Percentiles rank a stretch among this genome's conserved stretches.
Evolutionary conservation across 1,139 yeast species (phyloP).

Genomic region (Keqinozyma sinolaborantium): DNA sequence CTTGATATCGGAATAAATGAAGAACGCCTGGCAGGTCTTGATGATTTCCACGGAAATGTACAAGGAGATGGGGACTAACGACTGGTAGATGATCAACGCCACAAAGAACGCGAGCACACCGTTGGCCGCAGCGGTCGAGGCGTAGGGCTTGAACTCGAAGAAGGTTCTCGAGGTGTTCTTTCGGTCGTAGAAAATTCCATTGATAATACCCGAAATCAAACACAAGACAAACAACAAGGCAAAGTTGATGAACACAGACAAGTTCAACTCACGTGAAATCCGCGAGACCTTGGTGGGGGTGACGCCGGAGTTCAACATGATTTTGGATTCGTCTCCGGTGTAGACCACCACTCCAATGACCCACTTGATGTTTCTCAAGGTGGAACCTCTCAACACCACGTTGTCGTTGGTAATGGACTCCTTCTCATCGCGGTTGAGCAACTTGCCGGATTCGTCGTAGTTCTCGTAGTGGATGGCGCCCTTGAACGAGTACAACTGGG

Average conservation of each 20-base stretch:
- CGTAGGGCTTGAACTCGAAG: slow-evolving; percentile 60
- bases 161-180: slow-evolving; percentile 53
- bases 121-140: slow-evolving; percentile 61
- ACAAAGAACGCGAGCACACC: slow-evolving; percentile 89
- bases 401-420: slow-evolving; percentile 84
- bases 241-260: slow-evolving; percentile 79
- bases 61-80: slow-evolving; percentile 90
- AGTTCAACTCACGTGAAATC: slow-evolving; percentile 79
- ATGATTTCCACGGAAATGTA: slow-evolving; percentile 94
- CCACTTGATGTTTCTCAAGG: slow-evolving; percentile 93
- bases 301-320: slow-evolving; percentile 88
- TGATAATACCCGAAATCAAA: slow-evolving; percentile 76
- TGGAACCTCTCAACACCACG: slow-evolving; percentile 81
- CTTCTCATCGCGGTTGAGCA: slow-evolving; percentile 41
- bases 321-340: slow-evolving; percentile 89
- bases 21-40: slow-evolving; percentile 90
- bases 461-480: slow-evolving; percentile 74
- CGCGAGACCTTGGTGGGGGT: slow-evolving; percentile 89
- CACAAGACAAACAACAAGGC: slow-evolving; percentile 71
- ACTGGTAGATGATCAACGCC: slow-evolving; percentile 81
- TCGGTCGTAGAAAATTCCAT: slow-evolving; percentile 68
- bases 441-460: slow-evolving; percentile 33
- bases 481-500: slow-evolving; percentile 77
- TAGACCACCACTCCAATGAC: slow-evolving; percentile 83
- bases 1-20: slow-evolving; percentile 82